Percentiles rank a stretch among this genome's conserved stretches.
These are phyloP conservation scores for Chaetomium fimeti DNA, from an alignment of 495 filamentous ascomycete species.

Conservation along the genomic window DNA sequence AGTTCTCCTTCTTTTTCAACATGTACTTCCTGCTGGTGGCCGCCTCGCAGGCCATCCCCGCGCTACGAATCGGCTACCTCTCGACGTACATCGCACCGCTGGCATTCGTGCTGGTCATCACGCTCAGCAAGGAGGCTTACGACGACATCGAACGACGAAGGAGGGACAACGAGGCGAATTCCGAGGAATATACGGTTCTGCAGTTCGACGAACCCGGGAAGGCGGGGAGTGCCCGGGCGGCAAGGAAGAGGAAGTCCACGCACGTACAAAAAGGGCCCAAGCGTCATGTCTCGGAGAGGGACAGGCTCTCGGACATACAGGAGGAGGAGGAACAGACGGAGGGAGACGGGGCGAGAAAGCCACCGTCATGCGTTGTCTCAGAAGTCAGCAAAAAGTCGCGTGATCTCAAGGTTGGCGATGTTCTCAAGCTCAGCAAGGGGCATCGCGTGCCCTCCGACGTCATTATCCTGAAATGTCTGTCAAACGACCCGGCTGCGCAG, in stretches of 20 bases:
- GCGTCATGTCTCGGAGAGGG: conserved; percentile 35
- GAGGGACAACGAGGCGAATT: conserved; percentile 90
- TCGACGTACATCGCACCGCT: conserved; percentile 92
- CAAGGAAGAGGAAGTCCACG: conserved; percentile 41
- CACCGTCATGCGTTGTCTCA: conserved; percentile 46
- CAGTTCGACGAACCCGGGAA: conserved; percentile 56
- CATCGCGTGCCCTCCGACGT: conserved; percentile 93
- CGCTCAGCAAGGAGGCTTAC: conserved; percentile 90
- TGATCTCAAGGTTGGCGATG: conserved; percentile 93
- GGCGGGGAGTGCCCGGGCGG: conserved; percentile 30
- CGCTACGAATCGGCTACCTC: conserved; percentile 87
- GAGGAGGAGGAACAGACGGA: conserved; percentile 55
- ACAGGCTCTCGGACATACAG: conserved; percentile 53
- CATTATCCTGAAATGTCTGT: conserved; percentile 81
- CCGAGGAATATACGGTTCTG: conserved; percentile 82
- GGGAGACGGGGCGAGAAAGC: conserved; percentile 36
- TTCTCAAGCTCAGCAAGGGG: conserved; percentile 86
- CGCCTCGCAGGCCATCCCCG: conserved; percentile 84
- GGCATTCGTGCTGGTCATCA: conserved; percentile 86
- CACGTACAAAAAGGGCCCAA: conserved; percentile 36
- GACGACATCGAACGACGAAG: conserved; percentile 86
- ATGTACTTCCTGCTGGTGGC: conserved; percentile 97
- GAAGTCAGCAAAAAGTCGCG: conserved; percentile 76
- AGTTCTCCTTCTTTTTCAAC: conserved; percentile 99
- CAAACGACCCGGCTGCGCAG: conserved; percentile 53